A percentile compares a stretch with the other conserved stretches of the same genome.
These are phyloP conservation scores for Chlorella sp. DNA, from an alignment of 139 green algal species.

Conservation along the genomic window DNA sequence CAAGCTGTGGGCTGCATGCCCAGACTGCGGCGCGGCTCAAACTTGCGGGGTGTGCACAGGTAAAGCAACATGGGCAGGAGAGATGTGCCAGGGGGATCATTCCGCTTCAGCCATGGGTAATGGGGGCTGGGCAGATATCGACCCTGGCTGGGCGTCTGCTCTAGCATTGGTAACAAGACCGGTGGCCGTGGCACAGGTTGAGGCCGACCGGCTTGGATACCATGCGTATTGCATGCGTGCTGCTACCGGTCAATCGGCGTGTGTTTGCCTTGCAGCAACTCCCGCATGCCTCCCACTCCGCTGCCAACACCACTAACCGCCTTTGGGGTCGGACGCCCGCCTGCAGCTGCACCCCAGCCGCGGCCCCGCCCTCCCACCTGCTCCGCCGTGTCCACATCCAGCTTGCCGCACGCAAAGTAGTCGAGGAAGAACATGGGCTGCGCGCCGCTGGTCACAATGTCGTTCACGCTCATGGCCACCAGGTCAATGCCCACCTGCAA, in stretches of 20 bases:
- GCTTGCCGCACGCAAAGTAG: slow-evolving; percentile 93
- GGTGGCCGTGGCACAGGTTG: slow-evolving; percentile 7
- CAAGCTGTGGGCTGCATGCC: neutral
- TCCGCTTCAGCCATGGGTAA: slow-evolving; percentile 27
- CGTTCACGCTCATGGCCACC: slow-evolving; percentile 98
- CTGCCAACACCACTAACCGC: too few relatives aligned
- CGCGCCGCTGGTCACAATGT: slow-evolving; percentile 95
- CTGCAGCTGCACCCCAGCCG: too few relatives aligned
- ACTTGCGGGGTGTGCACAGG: too few relatives aligned
- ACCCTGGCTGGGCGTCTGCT: slow-evolving; percentile 23
- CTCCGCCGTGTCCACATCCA: slow-evolving; percentile 96
- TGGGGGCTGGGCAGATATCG: slow-evolving; percentile 37
- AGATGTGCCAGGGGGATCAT: slow-evolving; percentile 53
- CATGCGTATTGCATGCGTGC: too few relatives aligned
- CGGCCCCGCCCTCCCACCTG: slow-evolving; percentile 40
- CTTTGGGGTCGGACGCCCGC: too few relatives aligned
- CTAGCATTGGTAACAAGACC: slow-evolving; percentile 33
- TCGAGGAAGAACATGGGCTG: slow-evolving; percentile 98
- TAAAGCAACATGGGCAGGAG: neutral
- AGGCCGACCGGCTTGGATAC: slow-evolving; percentile 25
- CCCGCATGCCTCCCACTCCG: neutral
- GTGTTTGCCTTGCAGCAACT: neutral
- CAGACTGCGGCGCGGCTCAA: neutral
- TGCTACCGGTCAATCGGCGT: too few relatives aligned
- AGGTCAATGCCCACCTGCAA: slow-evolving; percentile 87